phyloP scores from a whole-genome alignment of 2,329 filamentous ascomycete species.

The Colletotrichum endophyticum region DNA sequence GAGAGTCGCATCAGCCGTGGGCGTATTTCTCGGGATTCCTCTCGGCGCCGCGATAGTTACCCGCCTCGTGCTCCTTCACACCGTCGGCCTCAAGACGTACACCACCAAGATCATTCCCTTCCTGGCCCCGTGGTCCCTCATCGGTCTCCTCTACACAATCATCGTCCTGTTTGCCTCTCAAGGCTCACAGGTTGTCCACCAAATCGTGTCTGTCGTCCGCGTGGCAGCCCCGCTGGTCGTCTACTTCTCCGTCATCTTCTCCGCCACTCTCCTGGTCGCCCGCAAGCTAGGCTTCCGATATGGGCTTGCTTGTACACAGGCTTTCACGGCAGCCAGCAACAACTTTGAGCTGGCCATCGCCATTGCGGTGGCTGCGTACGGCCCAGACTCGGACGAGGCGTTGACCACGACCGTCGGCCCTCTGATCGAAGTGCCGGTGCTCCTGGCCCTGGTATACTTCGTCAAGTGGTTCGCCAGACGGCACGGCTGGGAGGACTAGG shows the following conservation, averaged over 20 bases:
- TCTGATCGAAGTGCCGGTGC: conserved; percentile 83
- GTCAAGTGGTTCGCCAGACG: conserved; percentile 63
- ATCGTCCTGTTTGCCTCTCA: conserved; percentile 85
- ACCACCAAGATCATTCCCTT: conserved; percentile 72
- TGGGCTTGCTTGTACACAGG: conserved; percentile 73
- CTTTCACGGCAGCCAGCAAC: conserved; percentile 89
- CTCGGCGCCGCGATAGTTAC: conserved; percentile 81
- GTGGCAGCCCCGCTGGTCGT: conserved; percentile 82
- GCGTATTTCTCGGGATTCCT: conserved; percentile 84
- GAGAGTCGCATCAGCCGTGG: conserved; percentile 79
- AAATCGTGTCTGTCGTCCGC: conserved; percentile 82
- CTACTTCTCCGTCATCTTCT: conserved; percentile 81
- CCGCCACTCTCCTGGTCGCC: conserved; percentile 66
- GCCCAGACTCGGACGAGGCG: conserved; percentile 78
- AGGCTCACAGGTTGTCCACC: conserved; percentile 76
- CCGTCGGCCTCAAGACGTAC: conserved; percentile 67
- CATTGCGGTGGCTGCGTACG: conserved; percentile 83
- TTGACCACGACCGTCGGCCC: conserved; percentile 85
- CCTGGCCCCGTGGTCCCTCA: conserved; percentile 75
- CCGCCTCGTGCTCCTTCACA: conserved; percentile 62
- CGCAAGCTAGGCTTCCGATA: conserved; percentile 77
- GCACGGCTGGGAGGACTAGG: conserved; percentile 56
- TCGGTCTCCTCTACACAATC: conserved; percentile 88
- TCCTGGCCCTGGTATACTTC: conserved; percentile 78
- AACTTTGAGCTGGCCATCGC: conserved; percentile 94